A percentile compares a stretch with the other conserved stretches of the same genome.
phyloP scores from a whole-genome alignment of 768 basidiomycete genomes.

The Leccinum rimulosum region DNA sequence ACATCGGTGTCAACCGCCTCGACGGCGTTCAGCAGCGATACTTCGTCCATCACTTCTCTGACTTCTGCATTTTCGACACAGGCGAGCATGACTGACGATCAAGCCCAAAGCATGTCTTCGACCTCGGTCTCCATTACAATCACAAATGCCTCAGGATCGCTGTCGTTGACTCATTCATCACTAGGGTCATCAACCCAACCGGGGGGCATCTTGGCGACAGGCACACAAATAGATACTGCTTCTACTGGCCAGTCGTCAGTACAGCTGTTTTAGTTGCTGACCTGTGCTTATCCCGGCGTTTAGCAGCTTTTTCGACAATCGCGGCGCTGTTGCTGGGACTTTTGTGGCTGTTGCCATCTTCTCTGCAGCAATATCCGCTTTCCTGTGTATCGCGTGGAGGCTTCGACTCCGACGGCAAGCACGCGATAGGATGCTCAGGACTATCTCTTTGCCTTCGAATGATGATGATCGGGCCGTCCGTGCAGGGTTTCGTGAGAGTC shows the following conservation, averaged over 20 bases:
- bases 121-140: constrained; percentile 32
- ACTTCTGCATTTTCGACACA: constrained; percentile 17
- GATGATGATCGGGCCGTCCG: constrained; percentile 9
- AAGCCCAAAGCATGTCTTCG: constrained; percentile 43
- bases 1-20: not conserved
- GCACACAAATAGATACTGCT: constrained; percentile 39
- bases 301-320: constrained; percentile 61
- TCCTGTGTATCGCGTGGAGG: constrained; percentile 35
- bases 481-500: constrained; percentile 37
- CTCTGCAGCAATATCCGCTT: constrained; percentile 44
- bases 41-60: not conserved
- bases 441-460: constrained; percentile 34
- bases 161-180: constrained; percentile 38
- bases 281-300: constrained; percentile 4
- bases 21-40: not conserved
- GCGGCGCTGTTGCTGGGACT: constrained; percentile 68
- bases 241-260: constrained; percentile 27
- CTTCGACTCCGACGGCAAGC: constrained; percentile 41
- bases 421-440: constrained; percentile 36
- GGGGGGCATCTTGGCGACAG: constrained; percentile 44
- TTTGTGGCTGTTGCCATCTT: constrained; percentile 67
- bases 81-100: constrained; percentile 39
- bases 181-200: constrained; percentile 44
- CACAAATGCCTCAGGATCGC: constrained; percentile 38
- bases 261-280: not conserved